phyloP scores from a whole-genome alignment of 768 basidiomycete species.

The Termitomyces sp. region DNA sequence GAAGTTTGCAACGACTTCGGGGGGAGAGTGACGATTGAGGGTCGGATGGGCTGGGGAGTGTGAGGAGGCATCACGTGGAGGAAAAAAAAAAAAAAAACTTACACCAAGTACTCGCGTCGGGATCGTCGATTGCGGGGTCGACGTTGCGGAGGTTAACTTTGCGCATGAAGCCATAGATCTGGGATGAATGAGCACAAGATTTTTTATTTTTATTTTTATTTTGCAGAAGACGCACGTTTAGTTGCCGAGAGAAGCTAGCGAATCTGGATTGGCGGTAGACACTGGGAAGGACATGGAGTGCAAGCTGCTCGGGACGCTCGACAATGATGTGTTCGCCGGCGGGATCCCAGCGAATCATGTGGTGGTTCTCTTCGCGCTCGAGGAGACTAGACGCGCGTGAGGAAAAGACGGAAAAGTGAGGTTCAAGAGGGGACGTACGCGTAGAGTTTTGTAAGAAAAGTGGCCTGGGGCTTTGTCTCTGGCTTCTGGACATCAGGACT shows the following conservation, averaged over 20 bases:
- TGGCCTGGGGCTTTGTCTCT: conserved; percentile 82
- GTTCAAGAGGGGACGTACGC: conserved; percentile 56
- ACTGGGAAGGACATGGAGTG: conserved; percentile 87
- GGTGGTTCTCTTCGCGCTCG: conserved; percentile 88
- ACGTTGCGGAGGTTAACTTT: conserved; percentile 95
- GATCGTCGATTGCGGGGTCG: conserved; percentile 92
- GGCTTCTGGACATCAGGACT: conserved; percentile 42
- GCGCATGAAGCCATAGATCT: conserved; percentile 99
- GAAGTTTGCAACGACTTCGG: conserved; percentile 89
- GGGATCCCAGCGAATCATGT: conserved; percentile 96
- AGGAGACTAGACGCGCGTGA: conserved; percentile 51
- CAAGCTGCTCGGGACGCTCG: conserved; percentile 88
- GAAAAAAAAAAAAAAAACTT: conserved; percentile 31
- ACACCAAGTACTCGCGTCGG: conserved; percentile 98
- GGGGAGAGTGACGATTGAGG: conserved; percentile 83
- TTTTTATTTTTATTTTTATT: no score
- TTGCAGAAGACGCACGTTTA: conserved; percentile 65
- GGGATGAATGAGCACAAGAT: conserved; percentile 11
- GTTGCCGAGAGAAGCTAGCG: conserved; percentile 94
- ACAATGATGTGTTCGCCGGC: conserved; percentile 94
- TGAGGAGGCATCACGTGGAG: conserved; percentile 5
- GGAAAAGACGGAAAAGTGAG: background rate
- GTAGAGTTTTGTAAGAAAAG: conserved; percentile 97
- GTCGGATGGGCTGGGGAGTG: conserved; percentile 71
- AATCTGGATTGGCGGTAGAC: conserved; percentile 96